Conservation (phyloP, 164 flowering plant genomes). For the Berberis thunbergii region DNA sequence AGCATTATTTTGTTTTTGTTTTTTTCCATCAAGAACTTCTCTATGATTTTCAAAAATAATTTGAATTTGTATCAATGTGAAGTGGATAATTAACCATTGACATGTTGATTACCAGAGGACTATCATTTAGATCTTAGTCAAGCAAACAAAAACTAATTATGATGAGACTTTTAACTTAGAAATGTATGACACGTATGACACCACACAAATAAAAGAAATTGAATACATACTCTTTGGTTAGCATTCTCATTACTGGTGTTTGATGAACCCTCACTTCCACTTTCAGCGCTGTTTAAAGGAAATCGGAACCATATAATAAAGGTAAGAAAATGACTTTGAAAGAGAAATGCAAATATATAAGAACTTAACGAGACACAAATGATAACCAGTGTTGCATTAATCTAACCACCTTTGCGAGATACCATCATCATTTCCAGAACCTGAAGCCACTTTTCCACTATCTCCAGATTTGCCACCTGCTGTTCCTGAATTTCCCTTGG, state of each 20-base stretch:
- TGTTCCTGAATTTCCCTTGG: conserved; percentile 51
- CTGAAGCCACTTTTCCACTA: conserved; percentile 59
- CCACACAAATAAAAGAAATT: not conserved
- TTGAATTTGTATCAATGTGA: no score
- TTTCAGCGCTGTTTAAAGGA: conserved; percentile 53
- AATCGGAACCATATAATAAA: conserved; percentile 6
- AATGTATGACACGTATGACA: not conserved
- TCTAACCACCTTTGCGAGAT: conserved; percentile 61
- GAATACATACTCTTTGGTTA: conserved; percentile 38
- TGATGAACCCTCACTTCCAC: conserved; percentile 74
- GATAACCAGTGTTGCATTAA: not conserved
- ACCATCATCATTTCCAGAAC: conserved; percentile 91
- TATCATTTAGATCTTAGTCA: no score
- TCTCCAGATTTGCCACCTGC: conserved; percentile 47
- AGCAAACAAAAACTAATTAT: no score
- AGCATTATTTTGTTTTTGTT: no score
- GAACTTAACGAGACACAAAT: not conserved
- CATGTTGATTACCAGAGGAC: no score
- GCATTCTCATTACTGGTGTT: conserved; percentile 64
- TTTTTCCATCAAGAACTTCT: no score
- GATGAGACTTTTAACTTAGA: not conserved
- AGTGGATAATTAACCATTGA: no score
- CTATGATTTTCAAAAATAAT: no score
- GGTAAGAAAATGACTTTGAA: not conserved
- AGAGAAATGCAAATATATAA: not conserved